phyloP scores from a whole-genome alignment of 2,329 filamentous ascomycete genomes.

The Pseudofabraea citricarpa region DNA sequence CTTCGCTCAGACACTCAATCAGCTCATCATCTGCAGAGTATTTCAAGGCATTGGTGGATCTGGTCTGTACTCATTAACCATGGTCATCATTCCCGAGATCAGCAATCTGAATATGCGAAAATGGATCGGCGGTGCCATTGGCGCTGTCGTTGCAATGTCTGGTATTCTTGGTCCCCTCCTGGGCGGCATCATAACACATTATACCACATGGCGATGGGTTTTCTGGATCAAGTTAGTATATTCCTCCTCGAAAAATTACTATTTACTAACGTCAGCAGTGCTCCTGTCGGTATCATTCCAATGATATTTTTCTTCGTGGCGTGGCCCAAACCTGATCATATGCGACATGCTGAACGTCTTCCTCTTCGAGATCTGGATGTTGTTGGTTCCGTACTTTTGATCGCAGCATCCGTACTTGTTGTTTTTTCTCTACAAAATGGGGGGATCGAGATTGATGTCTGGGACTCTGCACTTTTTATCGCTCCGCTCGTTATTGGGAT shows the following conservation, averaged over 20 bases:
- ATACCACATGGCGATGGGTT: conserved; percentile 27
- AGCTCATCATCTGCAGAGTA: conserved; percentile 28
- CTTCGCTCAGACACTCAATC: conserved; percentile 34
- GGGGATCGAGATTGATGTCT: conserved; percentile 20
- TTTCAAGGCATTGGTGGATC: conserved; percentile 24
- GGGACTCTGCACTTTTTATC: conserved; percentile 36
- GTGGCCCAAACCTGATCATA: conserved; percentile 40
- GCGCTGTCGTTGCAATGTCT: conserved; percentile 29
- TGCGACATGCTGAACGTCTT: conserved; percentile 36
- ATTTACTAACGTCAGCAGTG: conserved; percentile 31
- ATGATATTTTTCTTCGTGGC: conserved; percentile 39
- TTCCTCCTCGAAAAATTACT: not conserved
- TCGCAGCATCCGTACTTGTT: conserved; percentile 46
- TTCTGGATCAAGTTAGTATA: conserved; percentile 54
- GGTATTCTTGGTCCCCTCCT: conserved; percentile 20
- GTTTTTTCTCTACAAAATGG: conserved; percentile 49
- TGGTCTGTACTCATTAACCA: conserved; percentile 29
- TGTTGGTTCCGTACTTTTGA: conserved; percentile 44
- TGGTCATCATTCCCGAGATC: conserved; percentile 39
- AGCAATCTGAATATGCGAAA: conserved; percentile 35
- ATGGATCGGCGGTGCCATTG: conserved; percentile 42
- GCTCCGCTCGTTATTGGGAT: conserved; percentile 34
- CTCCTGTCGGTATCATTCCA: conserved; percentile 42
- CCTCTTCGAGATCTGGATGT: conserved; percentile 40
- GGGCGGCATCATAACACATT: conserved; percentile 18